These are phyloP conservation scores for Ambrosiella xylebori DNA, from an alignment of 2,329 filamentous ascomycete genomes.

Conservation along the genomic window DNA sequence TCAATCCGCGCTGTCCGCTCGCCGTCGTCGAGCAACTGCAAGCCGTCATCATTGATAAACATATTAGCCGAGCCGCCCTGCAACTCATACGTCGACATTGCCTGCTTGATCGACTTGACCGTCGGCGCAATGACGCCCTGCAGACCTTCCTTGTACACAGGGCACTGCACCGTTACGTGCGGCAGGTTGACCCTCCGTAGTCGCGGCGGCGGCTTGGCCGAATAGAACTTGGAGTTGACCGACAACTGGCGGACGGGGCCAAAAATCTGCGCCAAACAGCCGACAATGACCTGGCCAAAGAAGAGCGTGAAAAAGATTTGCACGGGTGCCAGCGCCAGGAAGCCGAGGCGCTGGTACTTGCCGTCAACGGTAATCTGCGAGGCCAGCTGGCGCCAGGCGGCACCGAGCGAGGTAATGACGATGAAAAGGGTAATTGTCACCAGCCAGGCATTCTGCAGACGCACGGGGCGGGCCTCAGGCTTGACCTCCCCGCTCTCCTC, in stretches of 20 bases:
- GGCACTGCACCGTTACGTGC: constrained; percentile 69
- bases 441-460: constrained; percentile 52
- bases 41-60: constrained; percentile 59
- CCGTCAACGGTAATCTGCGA: constrained; percentile 50
- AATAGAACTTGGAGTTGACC: constrained; percentile 68
- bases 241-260: constrained; percentile 58
- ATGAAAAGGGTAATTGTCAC: constrained; percentile 49
- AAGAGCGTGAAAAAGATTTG: constrained; percentile 71
- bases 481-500: constrained; percentile 53
- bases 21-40: constrained; percentile 48
- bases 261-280: constrained; percentile 57
- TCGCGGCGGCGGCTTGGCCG: constrained; percentile 48
- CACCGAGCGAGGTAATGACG: constrained; percentile 48
- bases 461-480: constrained; percentile 46
- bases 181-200: constrained; percentile 41
- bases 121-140: constrained; percentile 59
- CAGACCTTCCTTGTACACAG: constrained; percentile 76
- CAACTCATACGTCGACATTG: constrained; percentile 59
- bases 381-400: constrained; percentile 51
- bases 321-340: constrained; percentile 49
- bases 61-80: constrained; percentile 65
- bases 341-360: constrained; percentile 43
- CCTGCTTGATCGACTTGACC: constrained; percentile 59
- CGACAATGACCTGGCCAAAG: constrained; percentile 62
- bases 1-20: constrained; percentile 46